These are phyloP conservation scores for Candida jianshihensis DNA, from an alignment of 805 yeast genomes.

Conservation along the genomic window DNA sequence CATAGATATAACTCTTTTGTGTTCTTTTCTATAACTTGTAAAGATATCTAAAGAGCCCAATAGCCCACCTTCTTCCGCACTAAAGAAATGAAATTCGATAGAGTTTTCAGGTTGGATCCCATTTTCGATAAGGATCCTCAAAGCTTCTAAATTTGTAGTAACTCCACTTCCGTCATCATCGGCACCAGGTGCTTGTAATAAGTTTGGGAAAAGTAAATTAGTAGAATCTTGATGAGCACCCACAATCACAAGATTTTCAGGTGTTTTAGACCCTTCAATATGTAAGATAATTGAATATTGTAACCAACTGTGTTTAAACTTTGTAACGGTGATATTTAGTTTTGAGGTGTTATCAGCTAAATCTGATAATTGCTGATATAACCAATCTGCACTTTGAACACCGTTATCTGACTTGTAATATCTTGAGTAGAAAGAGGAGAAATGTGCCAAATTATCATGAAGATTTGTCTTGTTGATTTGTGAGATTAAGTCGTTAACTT, in stretches of 20 bases:
- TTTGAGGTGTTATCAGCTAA: slow-evolving; percentile 19
- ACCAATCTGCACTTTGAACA: slow-evolving; percentile 59
- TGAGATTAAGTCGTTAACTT: slow-evolving; percentile 34
- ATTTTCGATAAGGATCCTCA: slow-evolving; percentile 47
- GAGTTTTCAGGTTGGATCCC: slow-evolving; percentile 57
- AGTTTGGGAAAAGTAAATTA: slow-evolving; percentile 62
- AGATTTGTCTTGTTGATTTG: slow-evolving; percentile 41
- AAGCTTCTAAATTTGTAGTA: slow-evolving; percentile 67
- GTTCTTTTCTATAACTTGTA: slow-evolving; percentile 38
- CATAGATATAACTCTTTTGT: slow-evolving; percentile 65
- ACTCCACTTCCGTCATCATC: slow-evolving; percentile 94
- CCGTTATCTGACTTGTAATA: slow-evolving; percentile 74
- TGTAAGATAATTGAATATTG: slow-evolving; percentile 72
- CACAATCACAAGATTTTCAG: slow-evolving; percentile 51
- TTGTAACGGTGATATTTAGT: slow-evolving; percentile 35
- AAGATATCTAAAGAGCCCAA: slow-evolving; percentile 82
- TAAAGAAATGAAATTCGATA: slow-evolving; percentile 87
- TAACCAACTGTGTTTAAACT: slow-evolving; percentile 66
- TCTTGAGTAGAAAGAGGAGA: slow-evolving; percentile 68
- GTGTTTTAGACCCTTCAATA: slow-evolving; percentile 41
- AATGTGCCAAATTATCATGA: slow-evolving; percentile 47
- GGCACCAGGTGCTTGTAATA: slow-evolving; percentile 83
- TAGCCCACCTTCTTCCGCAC: slow-evolving; percentile 92
- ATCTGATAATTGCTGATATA: slow-evolving; percentile 46
- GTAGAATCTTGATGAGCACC: slow-evolving; percentile 90